Conservation (phyloP, 2,329 filamentous ascomycete species). For the Fusarium citri region DNA sequence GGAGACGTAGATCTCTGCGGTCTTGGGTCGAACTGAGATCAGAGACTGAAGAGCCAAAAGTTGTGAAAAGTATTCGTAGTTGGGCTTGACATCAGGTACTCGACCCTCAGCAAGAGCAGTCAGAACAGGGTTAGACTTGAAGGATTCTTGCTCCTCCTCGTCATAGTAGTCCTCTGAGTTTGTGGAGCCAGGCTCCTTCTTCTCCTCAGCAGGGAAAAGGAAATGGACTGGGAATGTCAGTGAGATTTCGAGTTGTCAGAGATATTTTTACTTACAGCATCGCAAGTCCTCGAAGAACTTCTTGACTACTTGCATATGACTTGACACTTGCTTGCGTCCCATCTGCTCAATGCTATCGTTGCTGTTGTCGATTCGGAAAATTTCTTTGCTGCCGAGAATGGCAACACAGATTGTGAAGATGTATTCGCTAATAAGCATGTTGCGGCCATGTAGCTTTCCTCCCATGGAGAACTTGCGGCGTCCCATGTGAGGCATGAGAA, state of each 20-base stretch:
- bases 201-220: slow-evolving; percentile 67
- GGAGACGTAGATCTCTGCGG: slow-evolving; percentile 70
- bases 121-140: slow-evolving; percentile 74
- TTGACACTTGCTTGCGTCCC: slow-evolving; percentile 74
- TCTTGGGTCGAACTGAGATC: slow-evolving; percentile 67
- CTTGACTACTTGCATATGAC: slow-evolving; percentile 78
- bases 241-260: background rate
- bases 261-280: slow-evolving; percentile 65
- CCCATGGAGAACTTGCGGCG: slow-evolving; percentile 74
- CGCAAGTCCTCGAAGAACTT: slow-evolving; percentile 72
- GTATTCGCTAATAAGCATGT: slow-evolving; percentile 77
- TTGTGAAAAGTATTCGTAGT: slow-evolving; percentile 71
- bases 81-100: slow-evolving; percentile 68
- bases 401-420: slow-evolving; percentile 61
- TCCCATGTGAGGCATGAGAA: slow-evolving; percentile 74
- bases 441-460: slow-evolving; percentile 72
- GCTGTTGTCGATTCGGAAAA: slow-evolving; percentile 58
- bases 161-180: slow-evolving; percentile 67
- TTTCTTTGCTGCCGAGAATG: slow-evolving; percentile 56
- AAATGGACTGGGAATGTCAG: slow-evolving; percentile 63
- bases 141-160: slow-evolving; percentile 61
- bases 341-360: slow-evolving; percentile 60
- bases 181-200: slow-evolving; percentile 69
- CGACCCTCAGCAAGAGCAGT: slow-evolving; percentile 68
- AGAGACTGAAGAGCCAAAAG: slow-evolving; percentile 65